Base-by-base conservation (phyloP, 2,329 filamentous ascomycete species). In the Huntiella moniliformis region DNA sequence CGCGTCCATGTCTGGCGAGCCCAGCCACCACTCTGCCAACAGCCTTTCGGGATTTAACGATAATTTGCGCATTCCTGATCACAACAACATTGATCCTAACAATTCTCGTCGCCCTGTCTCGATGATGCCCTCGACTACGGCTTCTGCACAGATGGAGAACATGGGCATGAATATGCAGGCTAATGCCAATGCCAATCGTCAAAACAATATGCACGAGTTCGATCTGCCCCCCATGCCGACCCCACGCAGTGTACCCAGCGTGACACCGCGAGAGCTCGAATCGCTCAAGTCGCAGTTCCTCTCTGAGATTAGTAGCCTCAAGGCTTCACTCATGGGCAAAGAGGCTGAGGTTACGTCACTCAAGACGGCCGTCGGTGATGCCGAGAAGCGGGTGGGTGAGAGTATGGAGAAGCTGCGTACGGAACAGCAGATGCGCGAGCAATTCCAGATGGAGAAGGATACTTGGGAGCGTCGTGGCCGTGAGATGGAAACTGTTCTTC, bases 201-300 rank as follows among this genome's bases (percentile, higher is more conserved):
- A 61, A 39, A 76, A 82, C 53, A 83, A 80, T 55, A 71, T 91
- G 38, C 73, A 77, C n/a, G 70, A 73, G 52, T 68, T 79, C 56
- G 91, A 96, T 55, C 81, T 96, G 7, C 86, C 87, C n/a, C 85
- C 88, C 0, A 77, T 86, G 53, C 86, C 88, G 2, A 96, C 91
- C 0, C 91, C 91, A 11, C 78, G 88, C 51, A 94, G 85, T 46
- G 74, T 96, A 34, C 91, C 91, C 0, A 84, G 80, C 6, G 81
- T 96, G 53, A 94, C 87, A 2, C 83, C 91, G 1, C 77, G 91
- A 32, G 91, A 98, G 63, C 68, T 96, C 2, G 91, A 98, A 58
- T 83, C 82, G 11, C 69, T 96, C 50, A 96, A 96, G 60, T 95
- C 87, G 0, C 74, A 73, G 17, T 92, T 93, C 55, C 70, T 92